Conservation (phyloP, 306 rosid species). For the Fragaria ananassa region DNA sequence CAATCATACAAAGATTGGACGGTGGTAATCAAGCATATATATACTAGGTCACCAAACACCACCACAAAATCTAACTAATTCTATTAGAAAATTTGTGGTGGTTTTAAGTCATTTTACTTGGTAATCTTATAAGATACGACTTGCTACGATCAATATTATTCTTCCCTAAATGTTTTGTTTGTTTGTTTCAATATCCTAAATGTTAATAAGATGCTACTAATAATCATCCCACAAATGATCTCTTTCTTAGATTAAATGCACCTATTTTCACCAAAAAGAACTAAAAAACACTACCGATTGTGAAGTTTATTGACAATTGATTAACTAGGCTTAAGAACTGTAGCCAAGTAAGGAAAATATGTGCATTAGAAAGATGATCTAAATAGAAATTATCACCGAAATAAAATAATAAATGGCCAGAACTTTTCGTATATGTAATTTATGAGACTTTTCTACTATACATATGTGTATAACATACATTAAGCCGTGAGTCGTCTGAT, state of each 20-base stretch:
- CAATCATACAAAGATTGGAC: slow-evolving; percentile 6
- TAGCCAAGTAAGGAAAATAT: no score
- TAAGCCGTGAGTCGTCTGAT: no score
- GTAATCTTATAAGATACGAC: not conserved
- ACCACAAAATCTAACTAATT: slow-evolving; percentile 2
- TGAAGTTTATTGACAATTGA: not conserved
- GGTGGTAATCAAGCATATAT: not conserved
- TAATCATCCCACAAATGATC: not conserved
- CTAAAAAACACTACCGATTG: not conserved
- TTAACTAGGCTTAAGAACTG: no score
- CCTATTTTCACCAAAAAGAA: not conserved
- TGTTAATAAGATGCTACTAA: not conserved
- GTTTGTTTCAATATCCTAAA: not conserved
- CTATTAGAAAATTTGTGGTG: not conserved
- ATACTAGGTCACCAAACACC: slow-evolving; percentile 13
- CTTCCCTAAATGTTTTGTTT: no score
- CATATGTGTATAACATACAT: no score
- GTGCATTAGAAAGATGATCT: no score
- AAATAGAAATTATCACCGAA: no score
- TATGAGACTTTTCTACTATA: no score
- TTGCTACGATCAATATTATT: not conserved
- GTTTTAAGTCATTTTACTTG: not conserved
- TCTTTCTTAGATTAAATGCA: not conserved
- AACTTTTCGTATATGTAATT: no score
- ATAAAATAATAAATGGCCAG: no score